Percentiles rank a stretch among this genome's conserved stretches.
Conservation (phyloP, 352 stramenopile species). For the Pythium periplocum region DNA sequence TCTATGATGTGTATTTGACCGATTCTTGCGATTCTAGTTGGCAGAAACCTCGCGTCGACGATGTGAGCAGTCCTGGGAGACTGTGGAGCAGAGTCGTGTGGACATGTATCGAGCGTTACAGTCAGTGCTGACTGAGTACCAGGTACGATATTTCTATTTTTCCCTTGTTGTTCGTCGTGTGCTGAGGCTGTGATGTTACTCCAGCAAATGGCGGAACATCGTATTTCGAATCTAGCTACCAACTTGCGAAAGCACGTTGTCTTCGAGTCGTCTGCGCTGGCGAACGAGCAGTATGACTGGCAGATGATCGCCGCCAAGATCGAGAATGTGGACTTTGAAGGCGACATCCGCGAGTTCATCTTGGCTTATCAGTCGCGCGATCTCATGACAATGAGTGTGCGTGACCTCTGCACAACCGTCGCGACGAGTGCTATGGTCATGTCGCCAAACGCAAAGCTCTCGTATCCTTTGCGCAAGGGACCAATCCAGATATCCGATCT, state of each 20-base stretch:
- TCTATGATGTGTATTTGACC: too few relatives aligned
- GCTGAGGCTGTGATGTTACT: neutral
- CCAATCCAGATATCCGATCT: conserved; percentile 65
- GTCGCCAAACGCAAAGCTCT: conserved; percentile 42
- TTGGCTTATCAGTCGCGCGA: conserved; percentile 28
- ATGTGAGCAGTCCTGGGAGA: conserved; percentile 55
- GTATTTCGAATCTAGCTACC: conserved; percentile 60
- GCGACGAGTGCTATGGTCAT: conserved; percentile 25
- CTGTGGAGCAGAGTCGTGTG: conserved; percentile 54
- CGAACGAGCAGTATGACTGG: conserved; percentile 86
- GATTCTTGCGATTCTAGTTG: conserved; percentile 20
- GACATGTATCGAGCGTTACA: conserved; percentile 68
- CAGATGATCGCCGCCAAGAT: conserved; percentile 72
- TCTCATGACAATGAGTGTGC: conserved; percentile 48
- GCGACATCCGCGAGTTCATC: conserved; percentile 70
- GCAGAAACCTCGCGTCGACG: conserved; percentile 57
- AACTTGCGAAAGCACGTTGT: conserved; percentile 81
- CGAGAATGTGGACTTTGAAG: conserved; percentile 64
- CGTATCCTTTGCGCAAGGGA: conserved; percentile 36
- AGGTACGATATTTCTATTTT: conserved; percentile 28
- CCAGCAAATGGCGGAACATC: conserved; percentile 77
- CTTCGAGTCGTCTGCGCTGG: conserved; percentile 75
- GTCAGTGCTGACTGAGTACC: conserved; percentile 71
- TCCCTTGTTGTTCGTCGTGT: neutral
- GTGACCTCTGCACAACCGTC: conserved; percentile 49